phyloP scores from a whole-genome alignment of 495 filamentous ascomycete genomes.

The Aspergillus coremiiformis region DNA sequence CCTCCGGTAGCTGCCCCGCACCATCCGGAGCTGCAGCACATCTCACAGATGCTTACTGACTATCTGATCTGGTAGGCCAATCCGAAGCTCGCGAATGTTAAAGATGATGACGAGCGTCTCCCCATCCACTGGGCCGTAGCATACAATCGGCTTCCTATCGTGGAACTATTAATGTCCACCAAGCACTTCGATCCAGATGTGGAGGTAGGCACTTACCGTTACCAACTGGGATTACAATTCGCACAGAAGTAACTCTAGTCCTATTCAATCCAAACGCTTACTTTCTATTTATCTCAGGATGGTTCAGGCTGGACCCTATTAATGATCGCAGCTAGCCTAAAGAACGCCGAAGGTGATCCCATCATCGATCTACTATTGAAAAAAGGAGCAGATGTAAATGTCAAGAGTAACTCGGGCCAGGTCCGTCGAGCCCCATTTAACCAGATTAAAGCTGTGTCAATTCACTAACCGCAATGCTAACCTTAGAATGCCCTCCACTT shows the following conservation, averaged over 20 bases:
- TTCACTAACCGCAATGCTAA: not conserved
- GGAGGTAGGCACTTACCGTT: slow-evolving; percentile 45
- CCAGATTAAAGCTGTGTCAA: not conserved
- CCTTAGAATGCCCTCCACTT: slow-evolving; percentile 79
- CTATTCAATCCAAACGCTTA: not conserved
- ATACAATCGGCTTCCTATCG: slow-evolving; percentile 70
- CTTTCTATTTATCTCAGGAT: slow-evolving; percentile 48
- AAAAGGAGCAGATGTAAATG: slow-evolving; percentile 76
- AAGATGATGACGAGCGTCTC: slow-evolving; percentile 84
- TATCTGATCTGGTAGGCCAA: slow-evolving; percentile 51
- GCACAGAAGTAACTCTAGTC: not conserved
- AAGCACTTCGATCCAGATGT: slow-evolving; percentile 83
- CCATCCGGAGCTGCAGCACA: slow-evolving; percentile 1
- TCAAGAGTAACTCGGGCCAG: slow-evolving; percentile 63
- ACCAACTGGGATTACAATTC: not conserved
- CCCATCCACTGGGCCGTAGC: slow-evolving; percentile 94
- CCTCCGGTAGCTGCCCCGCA: slow-evolving; percentile 27
- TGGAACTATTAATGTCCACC: slow-evolving; percentile 56
- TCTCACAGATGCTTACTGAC: not conserved
- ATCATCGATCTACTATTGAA: slow-evolving; percentile 64
- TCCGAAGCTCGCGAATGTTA: slow-evolving; percentile 62
- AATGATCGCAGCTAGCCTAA: slow-evolving; percentile 84
- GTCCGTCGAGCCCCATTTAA: slow-evolving; percentile 20
- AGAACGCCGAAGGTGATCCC: slow-evolving; percentile 48
- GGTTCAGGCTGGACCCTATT: slow-evolving; percentile 88